Conservation (phyloP, 192 early-diverging fungal species). For the Linnemannia zychae region DNA sequence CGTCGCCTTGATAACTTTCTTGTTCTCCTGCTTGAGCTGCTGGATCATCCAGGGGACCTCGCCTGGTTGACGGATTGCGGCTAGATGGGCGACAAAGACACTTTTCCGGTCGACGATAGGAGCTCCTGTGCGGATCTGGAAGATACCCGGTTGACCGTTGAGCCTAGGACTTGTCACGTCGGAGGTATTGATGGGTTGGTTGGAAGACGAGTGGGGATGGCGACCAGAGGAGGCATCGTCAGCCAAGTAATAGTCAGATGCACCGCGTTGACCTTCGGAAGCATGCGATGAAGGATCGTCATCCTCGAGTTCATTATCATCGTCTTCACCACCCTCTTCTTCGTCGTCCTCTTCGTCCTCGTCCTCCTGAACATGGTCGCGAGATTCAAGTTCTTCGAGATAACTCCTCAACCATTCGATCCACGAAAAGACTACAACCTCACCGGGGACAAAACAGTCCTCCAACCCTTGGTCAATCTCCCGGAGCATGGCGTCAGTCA, state of each 20-base stretch:
- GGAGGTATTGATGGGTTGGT: not conserved
- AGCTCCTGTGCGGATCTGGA: constrained; percentile 67
- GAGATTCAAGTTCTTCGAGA: constrained; percentile 52
- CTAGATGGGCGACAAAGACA: constrained; percentile 88
- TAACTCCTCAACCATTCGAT: constrained; percentile 67
- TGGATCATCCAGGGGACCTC: constrained; percentile 69
- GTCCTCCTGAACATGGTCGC: not conserved
- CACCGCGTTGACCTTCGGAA: constrained; percentile 15
- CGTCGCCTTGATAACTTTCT: constrained; percentile 85
- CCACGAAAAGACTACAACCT: constrained; percentile 82
- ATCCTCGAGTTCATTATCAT: constrained; percentile 32
- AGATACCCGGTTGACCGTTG: constrained; percentile 17
- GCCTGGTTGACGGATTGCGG: constrained; percentile 62
- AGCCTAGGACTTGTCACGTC: constrained; percentile 25
- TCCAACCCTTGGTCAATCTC: constrained; percentile 65
- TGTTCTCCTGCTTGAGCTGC: constrained; percentile 71
- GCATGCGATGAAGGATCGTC: not conserved
- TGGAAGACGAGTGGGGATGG: constrained; percentile 12
- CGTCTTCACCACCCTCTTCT: constrained; percentile 7
- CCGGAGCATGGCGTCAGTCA: constrained; percentile 52
- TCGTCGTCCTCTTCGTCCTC: constrained; percentile 9
- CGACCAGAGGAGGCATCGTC: constrained; percentile 24
- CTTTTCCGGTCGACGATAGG: constrained; percentile 85
- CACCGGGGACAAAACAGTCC: constrained; percentile 66
- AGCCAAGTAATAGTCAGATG: constrained; percentile 34